Evolutionary conservation across 2,329 filamentous ascomycete genomes (phyloP).

Genomic region (Phialocephala sp.): DNA sequence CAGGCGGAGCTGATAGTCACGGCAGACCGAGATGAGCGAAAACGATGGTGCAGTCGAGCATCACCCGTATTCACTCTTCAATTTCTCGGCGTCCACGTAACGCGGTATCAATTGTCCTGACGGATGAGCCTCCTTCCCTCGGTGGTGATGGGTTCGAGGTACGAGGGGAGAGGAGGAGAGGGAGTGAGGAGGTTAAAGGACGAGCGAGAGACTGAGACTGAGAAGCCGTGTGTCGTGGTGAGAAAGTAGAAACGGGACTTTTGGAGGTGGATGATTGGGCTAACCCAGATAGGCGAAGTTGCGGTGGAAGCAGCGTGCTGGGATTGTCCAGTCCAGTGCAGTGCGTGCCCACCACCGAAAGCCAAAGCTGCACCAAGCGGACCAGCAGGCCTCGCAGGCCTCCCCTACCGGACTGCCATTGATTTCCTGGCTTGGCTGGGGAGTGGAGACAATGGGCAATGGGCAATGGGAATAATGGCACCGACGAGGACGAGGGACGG

Average conservation of each 20-base stretch:
- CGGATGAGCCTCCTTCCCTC: slow-evolving; percentile 31
- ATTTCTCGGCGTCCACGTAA: slow-evolving; percentile 29
- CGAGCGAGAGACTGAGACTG: slow-evolving; percentile 12
- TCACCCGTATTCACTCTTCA: slow-evolving; percentile 21
- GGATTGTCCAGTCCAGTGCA: background rate
- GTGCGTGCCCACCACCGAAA: background rate
- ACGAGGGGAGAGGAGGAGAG: slow-evolving; percentile 27
- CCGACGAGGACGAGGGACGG: background rate
- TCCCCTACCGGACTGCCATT: background rate
- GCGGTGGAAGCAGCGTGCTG: too few relatives aligned
- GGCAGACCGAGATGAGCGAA: slow-evolving; percentile 34
- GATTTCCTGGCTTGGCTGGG: background rate
- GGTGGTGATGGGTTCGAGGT: slow-evolving; percentile 27
- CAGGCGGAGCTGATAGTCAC: slow-evolving; percentile 36
- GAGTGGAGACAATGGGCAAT: background rate
- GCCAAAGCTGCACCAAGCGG: background rate
- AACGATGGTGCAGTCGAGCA: slow-evolving; percentile 31
- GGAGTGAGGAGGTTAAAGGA: slow-evolving; percentile 26
- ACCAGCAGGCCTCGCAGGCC: background rate
- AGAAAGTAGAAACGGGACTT: background rate
- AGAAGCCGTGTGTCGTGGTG: slow-evolving; percentile 6
- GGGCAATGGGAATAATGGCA: background rate
- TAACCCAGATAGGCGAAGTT: background rate
- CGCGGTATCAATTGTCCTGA: slow-evolving; percentile 34
- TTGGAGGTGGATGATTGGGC: background rate